These are phyloP conservation scores for Apiospora kogelbergensis DNA, from an alignment of 2,329 filamentous ascomycete species.

Conservation along the genomic window DNA sequence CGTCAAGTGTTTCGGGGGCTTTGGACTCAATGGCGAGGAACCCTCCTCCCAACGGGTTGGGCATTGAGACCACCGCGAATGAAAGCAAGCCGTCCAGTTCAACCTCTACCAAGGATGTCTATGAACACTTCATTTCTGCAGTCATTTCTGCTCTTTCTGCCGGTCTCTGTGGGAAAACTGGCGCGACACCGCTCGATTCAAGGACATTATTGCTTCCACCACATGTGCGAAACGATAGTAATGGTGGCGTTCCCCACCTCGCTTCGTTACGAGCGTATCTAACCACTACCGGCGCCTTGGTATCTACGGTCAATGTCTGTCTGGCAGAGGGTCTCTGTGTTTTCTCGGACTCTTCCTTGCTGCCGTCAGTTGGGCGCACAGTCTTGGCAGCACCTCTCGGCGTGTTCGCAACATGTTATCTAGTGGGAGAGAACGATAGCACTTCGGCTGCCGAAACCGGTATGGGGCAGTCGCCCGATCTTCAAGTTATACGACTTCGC, in stretches of 20 bases:
- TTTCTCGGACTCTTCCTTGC: conserved; percentile 43
- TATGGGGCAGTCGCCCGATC: conserved; percentile 52
- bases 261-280: conserved; percentile 55
- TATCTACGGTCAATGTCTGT: conserved; percentile 50
- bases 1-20: conserved; percentile 37
- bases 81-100: conserved; percentile 36
- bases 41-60: neutral
- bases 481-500: conserved; percentile 45
- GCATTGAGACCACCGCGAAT: conserved; percentile 16
- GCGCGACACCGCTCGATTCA: conserved; percentile 53
- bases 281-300: conserved; percentile 54
- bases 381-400: conserved; percentile 58
- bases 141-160: conserved; percentile 50
- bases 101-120: conserved; percentile 43
- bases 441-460: conserved; percentile 34
- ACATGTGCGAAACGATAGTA: conserved; percentile 29
- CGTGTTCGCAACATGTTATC: conserved; percentile 43
- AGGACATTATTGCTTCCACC: conserved; percentile 49
- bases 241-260: conserved; percentile 35
- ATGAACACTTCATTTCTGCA: conserved; percentile 56
- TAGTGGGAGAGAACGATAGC: conserved; percentile 34
- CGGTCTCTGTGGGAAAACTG: conserved; percentile 47
- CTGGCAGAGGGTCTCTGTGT: conserved; percentile 47
- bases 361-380: conserved; percentile 41
- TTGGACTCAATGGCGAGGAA: neutral